Percentiles rank a stretch among this genome's conserved stretches.
phyloP scores from a whole-genome alignment of 1,284 basidiomycete species.

The Meira nashicola region DNA sequence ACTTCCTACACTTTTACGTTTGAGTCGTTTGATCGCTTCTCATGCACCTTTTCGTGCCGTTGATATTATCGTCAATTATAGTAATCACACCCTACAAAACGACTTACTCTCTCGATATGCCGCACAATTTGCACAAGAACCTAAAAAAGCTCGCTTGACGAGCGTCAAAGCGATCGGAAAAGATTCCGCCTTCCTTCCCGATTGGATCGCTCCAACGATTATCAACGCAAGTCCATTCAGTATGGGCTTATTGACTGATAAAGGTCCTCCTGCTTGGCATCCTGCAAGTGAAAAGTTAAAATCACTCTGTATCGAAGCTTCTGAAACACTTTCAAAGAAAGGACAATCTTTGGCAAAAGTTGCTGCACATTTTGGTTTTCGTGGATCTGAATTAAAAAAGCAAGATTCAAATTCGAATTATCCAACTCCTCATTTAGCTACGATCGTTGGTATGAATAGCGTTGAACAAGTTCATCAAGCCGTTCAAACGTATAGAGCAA shows the following conservation, averaged over 20 bases:
- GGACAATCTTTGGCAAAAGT: slow-evolving; percentile 29
- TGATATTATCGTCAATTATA: slow-evolving; percentile 48
- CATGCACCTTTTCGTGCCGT: slow-evolving; percentile 46
- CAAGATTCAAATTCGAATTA: not conserved
- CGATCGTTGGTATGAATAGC: slow-evolving; percentile 46
- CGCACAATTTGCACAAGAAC: not conserved
- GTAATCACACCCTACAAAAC: slow-evolving; percentile 46
- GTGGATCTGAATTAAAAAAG: not conserved
- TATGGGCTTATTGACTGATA: slow-evolving; percentile 78
- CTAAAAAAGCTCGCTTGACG: not conserved
- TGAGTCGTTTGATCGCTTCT: slow-evolving; percentile 65
- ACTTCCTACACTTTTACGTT: slow-evolving; percentile 77
- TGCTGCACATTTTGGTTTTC: slow-evolving; percentile 40
- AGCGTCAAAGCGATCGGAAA: slow-evolving; percentile 27
- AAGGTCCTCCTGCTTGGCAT: slow-evolving; percentile 72
- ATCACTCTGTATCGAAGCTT: slow-evolving; percentile 52
- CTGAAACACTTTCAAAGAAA: slow-evolving; percentile 16
- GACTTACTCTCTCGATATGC: slow-evolving; percentile 36
- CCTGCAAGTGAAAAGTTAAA: slow-evolving; percentile 65
- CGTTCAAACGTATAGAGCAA: slow-evolving; percentile 35
- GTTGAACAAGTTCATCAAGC: slow-evolving; percentile 47
- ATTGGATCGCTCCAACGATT: slow-evolving; percentile 59
- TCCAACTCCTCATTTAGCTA: slow-evolving; percentile 22
- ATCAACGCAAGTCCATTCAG: slow-evolving; percentile 81
- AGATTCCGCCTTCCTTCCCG: no score